Conservation (phyloP, 805 yeast species). For the Yamadazyma akitaensis region DNA sequence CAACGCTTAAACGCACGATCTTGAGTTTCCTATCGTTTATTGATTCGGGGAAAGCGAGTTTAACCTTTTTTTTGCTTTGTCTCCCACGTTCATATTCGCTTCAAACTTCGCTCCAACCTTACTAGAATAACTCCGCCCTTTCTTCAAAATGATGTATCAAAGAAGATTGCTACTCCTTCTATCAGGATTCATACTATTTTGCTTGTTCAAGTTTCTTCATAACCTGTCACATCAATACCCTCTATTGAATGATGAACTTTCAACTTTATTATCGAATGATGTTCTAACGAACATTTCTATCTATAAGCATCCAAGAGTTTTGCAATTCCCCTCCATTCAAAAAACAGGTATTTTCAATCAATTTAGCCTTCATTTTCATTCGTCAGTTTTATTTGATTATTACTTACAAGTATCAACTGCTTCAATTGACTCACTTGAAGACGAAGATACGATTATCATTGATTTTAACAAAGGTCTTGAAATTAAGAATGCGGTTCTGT, state of each 20-base stretch:
- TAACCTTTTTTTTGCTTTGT: too few relatives aligned
- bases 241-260: constrained; percentile 3
- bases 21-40: too few relatives aligned
- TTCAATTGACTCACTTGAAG: neutral
- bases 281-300: neutral
- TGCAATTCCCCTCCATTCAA: neutral
- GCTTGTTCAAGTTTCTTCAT: neutral
- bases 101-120: neutral
- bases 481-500: neutral
- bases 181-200: neutral
- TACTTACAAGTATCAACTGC: neutral
- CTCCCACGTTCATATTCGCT: neutral
- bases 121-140: neutral
- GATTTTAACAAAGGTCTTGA: constrained; percentile 5
- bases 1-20: too few relatives aligned
- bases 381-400: constrained; percentile 1
- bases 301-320: neutral
- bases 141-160: neutral
- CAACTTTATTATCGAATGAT: neutral
- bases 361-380: neutral
- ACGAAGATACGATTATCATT: neutral
- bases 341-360: neutral
- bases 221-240: neutral
- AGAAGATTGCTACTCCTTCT: neutral
- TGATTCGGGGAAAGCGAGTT: too few relatives aligned